Evolutionary conservation across 176 grass and related monocot species (phyloP), one percentile per base, ranked within the genome.

Genomic region (Melocanna baccifera): DNA sequence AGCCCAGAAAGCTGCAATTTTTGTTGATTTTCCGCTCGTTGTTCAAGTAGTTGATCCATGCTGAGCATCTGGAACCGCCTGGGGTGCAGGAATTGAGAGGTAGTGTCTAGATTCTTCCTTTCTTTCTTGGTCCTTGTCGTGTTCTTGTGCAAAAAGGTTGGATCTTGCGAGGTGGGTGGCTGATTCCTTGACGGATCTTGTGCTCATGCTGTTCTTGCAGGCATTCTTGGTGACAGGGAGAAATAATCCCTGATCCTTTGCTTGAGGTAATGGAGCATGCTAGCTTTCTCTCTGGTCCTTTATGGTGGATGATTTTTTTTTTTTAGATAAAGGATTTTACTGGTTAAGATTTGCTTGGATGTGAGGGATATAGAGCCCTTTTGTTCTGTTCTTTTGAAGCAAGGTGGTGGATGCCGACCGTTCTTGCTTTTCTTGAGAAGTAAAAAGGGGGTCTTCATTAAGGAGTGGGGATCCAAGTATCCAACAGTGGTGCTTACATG

Each of bases 131-230:
- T 34, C 68, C 16, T 57, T 58, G 36, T 7, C n/a, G n/a, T 39
- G 36, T 67, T 89, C 82, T 61, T 62, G 76, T 14, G 18, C 45
- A 4, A 34, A 75, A 89, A 85, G 69, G 0, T 85, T 52, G 82
- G 76, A 85, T 81, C 76, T 80, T 80, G 51, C 40, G 22, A 48
- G 9, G 40, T 69, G 82, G 43, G 45, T 79, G 34, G 61, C 30
- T 50, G 76, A 48, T 80, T 68, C 61, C 59, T 45, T 5, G 59
- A 67, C 51, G 32, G 50, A 81, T 85, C 82, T 59, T 41, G 51
- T 41, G 8, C 48, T 47, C 16, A 15, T 88, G 66, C 1, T 65
- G 41, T 74, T 61, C 1, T 51, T 80, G 68, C 50, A 75, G 81
- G 48, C 61, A 85, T 80, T 79, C 65, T 53, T 64, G 64, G 34